These are phyloP conservation scores for Penicillium ochrochloron DNA, from an alignment of 495 filamentous ascomycete genomes.

Conservation along the genomic window DNA sequence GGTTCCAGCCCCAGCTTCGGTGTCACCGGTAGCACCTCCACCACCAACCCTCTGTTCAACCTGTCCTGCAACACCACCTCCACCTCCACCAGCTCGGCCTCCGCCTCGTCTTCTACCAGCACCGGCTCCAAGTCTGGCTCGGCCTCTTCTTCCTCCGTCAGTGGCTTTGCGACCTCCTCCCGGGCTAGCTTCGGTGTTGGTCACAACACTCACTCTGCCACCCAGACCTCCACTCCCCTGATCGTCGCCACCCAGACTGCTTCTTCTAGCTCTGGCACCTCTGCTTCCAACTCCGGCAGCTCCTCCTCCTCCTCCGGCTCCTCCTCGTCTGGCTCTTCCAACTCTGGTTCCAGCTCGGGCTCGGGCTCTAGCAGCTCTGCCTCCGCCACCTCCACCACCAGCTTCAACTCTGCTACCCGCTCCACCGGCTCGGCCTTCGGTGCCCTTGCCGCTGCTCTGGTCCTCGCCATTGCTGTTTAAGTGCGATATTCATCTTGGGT, in stretches of 20 bases:
- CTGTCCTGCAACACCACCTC: constrained; percentile 54
- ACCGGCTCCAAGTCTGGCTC: constrained; percentile 5
- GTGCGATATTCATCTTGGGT: constrained; percentile 13
- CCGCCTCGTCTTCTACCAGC: constrained; percentile 19
- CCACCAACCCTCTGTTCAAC: constrained; percentile 64
- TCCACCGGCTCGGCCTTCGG: constrained; percentile 40
- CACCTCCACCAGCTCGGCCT: constrained; percentile 30
- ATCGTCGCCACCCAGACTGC: not conserved
- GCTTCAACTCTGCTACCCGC: constrained; percentile 32
- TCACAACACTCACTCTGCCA: constrained; percentile 11
- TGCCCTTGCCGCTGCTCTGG: constrained; percentile 34
- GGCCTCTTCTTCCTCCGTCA: constrained; percentile 8
- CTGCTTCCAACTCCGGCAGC: constrained; percentile 18
- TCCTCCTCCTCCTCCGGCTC: constrained; percentile 36
- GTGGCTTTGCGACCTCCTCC: constrained; percentile 23
- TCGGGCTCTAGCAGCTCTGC: constrained; percentile 21
- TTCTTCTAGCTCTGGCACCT: constrained; percentile 18
- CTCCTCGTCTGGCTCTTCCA: constrained; percentile 27
- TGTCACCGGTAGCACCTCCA: constrained; percentile 55
- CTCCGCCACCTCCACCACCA: constrained; percentile 25
- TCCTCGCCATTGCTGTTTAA: constrained; percentile 42
- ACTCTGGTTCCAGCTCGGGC: constrained; percentile 26
- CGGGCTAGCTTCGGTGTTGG: constrained; percentile 6
- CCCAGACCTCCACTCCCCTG: constrained; percentile 4
- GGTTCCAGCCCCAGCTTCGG: constrained; percentile 73